phyloP scores from a whole-genome alignment of 2,329 filamentous ascomycete genomes.

The Monosporascus sp. region DNA sequence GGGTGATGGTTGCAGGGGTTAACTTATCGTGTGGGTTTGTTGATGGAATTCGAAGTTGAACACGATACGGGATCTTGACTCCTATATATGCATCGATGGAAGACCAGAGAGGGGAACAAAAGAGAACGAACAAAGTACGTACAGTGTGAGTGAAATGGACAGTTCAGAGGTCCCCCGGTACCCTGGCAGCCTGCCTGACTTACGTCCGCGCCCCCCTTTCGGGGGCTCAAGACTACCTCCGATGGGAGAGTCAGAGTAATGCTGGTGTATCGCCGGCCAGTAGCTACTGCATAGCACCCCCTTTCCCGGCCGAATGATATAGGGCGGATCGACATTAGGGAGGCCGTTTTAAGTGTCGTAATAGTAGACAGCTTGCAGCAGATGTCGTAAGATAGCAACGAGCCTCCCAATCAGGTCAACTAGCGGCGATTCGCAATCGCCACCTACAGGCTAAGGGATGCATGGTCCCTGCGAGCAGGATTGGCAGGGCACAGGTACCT shows the following conservation, averaged over 20 bases:
- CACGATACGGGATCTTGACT: too few species aligned
- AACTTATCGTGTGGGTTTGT: too few species aligned
- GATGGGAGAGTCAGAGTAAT: neutral
- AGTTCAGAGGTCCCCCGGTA: constrained; percentile 9
- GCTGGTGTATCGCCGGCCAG: neutral
- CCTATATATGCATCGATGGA: neutral
- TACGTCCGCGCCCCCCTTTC: neutral
- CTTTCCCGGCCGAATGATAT: neutral
- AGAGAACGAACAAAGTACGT: neutral
- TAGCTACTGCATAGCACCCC: neutral
- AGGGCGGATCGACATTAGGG: constrained; percentile 20
- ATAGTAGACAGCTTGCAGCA: constrained; percentile 17
- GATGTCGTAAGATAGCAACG: constrained; percentile 22
- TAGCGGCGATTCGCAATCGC: constrained; percentile 19
- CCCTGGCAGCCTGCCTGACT: too few species aligned
- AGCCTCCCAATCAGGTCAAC: constrained; percentile 18
- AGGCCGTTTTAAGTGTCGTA: constrained; percentile 19
- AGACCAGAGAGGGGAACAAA: constrained; percentile 12
- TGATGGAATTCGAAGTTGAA: too few species aligned
- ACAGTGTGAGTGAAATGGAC: too few species aligned
- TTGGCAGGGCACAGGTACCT: too few species aligned
- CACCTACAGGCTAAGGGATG: constrained; percentile 26
- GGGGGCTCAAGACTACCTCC: neutral
- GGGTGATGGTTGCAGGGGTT: too few species aligned
- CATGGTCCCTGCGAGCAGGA: neutral